A percentile compares a stretch with the other conserved stretches of the same genome.
Conservation (phyloP, 139 green algal genomes). For the Micractinium sp. region DNA sequence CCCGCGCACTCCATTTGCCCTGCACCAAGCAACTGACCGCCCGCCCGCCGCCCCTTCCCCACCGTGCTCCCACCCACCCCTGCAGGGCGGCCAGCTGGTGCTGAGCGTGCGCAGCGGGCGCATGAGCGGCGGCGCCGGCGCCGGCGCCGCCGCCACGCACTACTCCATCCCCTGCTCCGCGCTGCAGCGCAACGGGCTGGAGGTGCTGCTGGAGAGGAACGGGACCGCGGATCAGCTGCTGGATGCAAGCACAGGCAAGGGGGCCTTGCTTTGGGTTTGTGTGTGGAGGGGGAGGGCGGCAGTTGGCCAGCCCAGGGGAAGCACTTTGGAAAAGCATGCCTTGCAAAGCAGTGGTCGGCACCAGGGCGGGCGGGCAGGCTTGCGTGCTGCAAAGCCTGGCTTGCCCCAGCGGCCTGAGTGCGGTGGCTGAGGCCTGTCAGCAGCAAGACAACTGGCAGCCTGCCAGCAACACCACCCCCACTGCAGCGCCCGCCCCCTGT, state of each 20-base stretch:
- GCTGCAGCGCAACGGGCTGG: conserved; percentile 25
- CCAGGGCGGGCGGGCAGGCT: too few relatives aligned
- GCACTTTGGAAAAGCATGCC: too few relatives aligned
- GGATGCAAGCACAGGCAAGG: not conserved
- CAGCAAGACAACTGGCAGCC: too few relatives aligned
- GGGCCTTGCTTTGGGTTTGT: not conserved
- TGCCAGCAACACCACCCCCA: too few relatives aligned
- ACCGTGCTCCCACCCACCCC: not conserved
- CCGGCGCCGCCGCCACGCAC: conserved; percentile 4
- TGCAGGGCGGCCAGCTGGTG: conserved; percentile 29
- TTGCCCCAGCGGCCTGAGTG: too few relatives aligned
- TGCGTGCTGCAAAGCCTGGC: too few relatives aligned
- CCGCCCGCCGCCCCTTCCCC: not conserved
- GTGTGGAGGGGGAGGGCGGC: too few relatives aligned
- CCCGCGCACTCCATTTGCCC: not conserved
- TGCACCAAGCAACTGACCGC: not conserved
- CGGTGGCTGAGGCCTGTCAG: too few relatives aligned
- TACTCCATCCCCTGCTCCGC: not conserved
- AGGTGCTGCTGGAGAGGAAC: conserved; percentile 28
- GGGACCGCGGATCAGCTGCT: conserved; percentile 17
- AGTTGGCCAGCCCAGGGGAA: not conserved
- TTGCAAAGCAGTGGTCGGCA: too few relatives aligned
- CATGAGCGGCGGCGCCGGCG: not conserved
- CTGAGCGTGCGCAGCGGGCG: conserved; percentile 4
- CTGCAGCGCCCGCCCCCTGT: too few relatives aligned